phyloP scores from a whole-genome alignment of 2,329 filamentous ascomycete species.

The Verticillium dahliae region DNA sequence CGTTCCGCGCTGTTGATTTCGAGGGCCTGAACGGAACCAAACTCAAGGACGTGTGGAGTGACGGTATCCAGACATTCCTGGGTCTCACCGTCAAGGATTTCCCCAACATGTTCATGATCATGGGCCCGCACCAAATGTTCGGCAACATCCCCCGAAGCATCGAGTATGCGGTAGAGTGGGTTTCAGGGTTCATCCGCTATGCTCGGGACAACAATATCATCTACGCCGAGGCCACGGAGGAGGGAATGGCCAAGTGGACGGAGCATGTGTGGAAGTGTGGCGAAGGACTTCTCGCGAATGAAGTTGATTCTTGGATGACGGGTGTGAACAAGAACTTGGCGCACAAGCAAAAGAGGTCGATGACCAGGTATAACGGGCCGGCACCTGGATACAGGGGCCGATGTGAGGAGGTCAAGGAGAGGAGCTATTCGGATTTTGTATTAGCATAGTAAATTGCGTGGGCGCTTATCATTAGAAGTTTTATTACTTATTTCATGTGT shows the following conservation, averaged over 20 bases:
- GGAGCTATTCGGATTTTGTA: slow-evolving; percentile 14
- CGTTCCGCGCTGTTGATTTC: slow-evolving; percentile 25
- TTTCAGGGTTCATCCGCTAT: slow-evolving; percentile 25
- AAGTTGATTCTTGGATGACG: slow-evolving; percentile 49
- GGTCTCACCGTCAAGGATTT: slow-evolving; percentile 34
- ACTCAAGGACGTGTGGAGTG: slow-evolving; percentile 8
- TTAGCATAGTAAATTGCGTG: slow-evolving; percentile 2
- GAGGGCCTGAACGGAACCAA: slow-evolving; percentile 17
- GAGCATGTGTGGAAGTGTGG: slow-evolving; percentile 40
- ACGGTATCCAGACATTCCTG: slow-evolving; percentile 30
- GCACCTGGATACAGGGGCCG: slow-evolving; percentile 33
- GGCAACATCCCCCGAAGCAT: slow-evolving; percentile 34
- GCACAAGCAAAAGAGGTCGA: slow-evolving; percentile 35
- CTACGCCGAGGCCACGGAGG: slow-evolving; percentile 30
- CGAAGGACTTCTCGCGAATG: slow-evolving; percentile 34
- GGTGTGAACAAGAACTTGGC: slow-evolving; percentile 45
- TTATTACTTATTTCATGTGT: no score
- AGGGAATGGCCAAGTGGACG: slow-evolving; percentile 34
- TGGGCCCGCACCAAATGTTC: slow-evolving; percentile 36
- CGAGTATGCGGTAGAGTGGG: slow-evolving; percentile 33
- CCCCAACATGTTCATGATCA: slow-evolving; percentile 41
- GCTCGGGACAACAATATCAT: slow-evolving; percentile 23
- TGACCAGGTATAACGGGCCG: slow-evolving; percentile 39
- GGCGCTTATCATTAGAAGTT: not conserved
- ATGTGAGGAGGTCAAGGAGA: slow-evolving; percentile 24